A percentile compares a stretch with the other conserved stretches of the same genome.
These are phyloP conservation scores for Colletotrichum lentis DNA, from an alignment of 2,329 filamentous ascomycete species.

Conservation along the genomic window DNA sequence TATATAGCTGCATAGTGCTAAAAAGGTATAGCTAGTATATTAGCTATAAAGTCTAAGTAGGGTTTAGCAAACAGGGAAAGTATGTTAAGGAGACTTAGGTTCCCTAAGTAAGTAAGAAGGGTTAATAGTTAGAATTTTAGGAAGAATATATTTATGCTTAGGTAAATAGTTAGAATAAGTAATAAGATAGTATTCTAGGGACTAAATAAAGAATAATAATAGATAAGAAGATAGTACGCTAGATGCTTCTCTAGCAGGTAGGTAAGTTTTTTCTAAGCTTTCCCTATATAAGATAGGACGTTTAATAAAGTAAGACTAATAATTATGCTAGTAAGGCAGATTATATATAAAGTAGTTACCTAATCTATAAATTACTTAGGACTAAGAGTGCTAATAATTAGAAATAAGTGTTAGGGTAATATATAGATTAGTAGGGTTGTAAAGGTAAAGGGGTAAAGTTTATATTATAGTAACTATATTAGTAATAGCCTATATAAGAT, in stretches of 20 bases:
- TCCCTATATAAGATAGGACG: neutral
- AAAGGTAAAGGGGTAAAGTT: no score
- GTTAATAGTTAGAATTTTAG: neutral
- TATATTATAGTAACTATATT: no score
- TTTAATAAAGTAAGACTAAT: neutral
- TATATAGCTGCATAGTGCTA: neutral
- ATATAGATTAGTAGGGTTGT: no score
- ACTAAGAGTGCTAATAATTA: no score
- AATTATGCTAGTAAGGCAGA: neutral
- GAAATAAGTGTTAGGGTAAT: no score
- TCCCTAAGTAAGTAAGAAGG: neutral
- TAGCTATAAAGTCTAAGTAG: neutral
- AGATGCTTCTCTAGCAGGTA: neutral
- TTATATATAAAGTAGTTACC: neutral
- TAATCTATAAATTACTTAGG: no score
- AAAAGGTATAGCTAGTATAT: conserved; percentile 7
- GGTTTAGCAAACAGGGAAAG: neutral
- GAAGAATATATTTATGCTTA: neutral
- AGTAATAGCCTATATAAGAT: no score
- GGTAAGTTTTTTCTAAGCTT: neutral
- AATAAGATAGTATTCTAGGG: neutral
- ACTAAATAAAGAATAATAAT: conserved; percentile 1
- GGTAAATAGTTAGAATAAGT: neutral
- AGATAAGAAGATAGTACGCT: neutral
- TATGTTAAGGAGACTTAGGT: conserved; percentile 1